Percentiles rank a stretch among this genome's conserved stretches.
Conservation (phyloP, 805 yeast genomes). For the Metschnikowia continentalis region DNA sequence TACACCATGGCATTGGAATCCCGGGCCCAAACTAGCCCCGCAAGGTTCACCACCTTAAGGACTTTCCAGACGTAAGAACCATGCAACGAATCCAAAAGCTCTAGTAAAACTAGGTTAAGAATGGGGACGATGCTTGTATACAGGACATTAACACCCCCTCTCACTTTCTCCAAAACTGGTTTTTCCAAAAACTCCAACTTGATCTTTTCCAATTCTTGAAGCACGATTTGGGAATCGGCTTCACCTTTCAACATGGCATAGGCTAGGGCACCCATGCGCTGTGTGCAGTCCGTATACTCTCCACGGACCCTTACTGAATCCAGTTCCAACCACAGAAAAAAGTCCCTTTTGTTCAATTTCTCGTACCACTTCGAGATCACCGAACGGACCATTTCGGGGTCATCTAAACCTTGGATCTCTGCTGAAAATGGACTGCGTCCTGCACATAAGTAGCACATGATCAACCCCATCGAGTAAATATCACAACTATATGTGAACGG, state of each 20-base stretch:
- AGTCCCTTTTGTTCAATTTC: conserved; percentile 16
- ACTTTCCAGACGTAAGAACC: neutral
- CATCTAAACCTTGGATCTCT: conserved; percentile 12
- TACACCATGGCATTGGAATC: neutral
- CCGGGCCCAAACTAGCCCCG: neutral
- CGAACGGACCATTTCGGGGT: conserved; percentile 27
- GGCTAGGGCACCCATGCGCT: conserved; percentile 20
- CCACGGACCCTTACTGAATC: conserved; percentile 1
- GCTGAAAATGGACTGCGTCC: conserved; percentile 57
- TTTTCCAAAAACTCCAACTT: too few relatives aligned
- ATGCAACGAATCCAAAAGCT: neutral
- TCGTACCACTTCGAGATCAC: conserved; percentile 31
- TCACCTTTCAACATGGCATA: conserved; percentile 32
- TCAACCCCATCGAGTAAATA: conserved; percentile 79
- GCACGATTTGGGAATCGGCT: neutral
- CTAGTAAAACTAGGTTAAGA: neutral
- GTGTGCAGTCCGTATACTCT: conserved; percentile 1
- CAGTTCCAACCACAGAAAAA: conserved; percentile 26
- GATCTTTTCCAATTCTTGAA: neutral
- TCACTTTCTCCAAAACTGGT: neutral
- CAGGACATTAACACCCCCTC: too few relatives aligned
- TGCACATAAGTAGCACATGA: conserved; percentile 70
- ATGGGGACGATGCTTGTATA: neutral
- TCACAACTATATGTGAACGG: conserved; percentile 74
- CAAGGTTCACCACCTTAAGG: neutral